Evolutionary conservation across 495 filamentous ascomycete genomes (phyloP).

Genomic region (Neurospora sp.): DNA sequence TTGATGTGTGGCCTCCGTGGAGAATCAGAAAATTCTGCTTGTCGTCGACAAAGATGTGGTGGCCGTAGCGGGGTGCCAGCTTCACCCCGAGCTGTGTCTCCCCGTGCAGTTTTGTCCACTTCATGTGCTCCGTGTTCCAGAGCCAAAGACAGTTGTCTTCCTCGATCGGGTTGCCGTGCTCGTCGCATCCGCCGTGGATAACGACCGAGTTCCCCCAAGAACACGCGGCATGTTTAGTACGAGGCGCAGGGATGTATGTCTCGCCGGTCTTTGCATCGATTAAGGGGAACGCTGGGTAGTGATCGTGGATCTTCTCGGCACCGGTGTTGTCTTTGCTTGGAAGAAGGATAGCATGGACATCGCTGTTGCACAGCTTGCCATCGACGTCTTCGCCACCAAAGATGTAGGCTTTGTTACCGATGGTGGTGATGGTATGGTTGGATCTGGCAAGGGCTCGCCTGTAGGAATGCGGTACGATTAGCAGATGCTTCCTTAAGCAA

Average conservation of each 20-base stretch:
- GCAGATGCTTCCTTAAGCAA: not conserved
- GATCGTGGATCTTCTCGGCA: slow-evolving; percentile 11
- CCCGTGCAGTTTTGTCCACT: slow-evolving; percentile 20
- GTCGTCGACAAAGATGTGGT: slow-evolving; percentile 15
- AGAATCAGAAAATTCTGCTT: slow-evolving; percentile 30
- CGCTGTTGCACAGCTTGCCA: slow-evolving; percentile 32
- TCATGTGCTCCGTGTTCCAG: slow-evolving; percentile 31
- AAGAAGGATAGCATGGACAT: slow-evolving; percentile 36
- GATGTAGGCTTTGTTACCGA: slow-evolving; percentile 39
- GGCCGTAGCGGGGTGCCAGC: slow-evolving; percentile 15
- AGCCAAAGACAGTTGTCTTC: slow-evolving; percentile 38
- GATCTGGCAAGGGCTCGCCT: slow-evolving; percentile 33
- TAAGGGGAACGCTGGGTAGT: slow-evolving; percentile 14
- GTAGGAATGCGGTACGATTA: not conserved
- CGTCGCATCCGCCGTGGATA: slow-evolving; percentile 36
- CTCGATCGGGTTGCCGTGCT: slow-evolving; percentile 23
- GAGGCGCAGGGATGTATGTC: slow-evolving; percentile 25
- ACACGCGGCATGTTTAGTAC: slow-evolving; percentile 35
- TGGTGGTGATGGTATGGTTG: slow-evolving; percentile 36
- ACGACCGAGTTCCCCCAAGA: slow-evolving; percentile 26
- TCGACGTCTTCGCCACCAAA: slow-evolving; percentile 37
- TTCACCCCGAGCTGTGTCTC: slow-evolving; percentile 11
- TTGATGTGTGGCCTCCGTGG: slow-evolving; percentile 27
- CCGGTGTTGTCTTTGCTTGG: slow-evolving; percentile 13
- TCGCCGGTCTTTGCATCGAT: slow-evolving; percentile 24